Evolutionary conservation across 2,329 filamentous ascomycete species (phyloP).

Genomic region (Xylaria sp.): DNA sequence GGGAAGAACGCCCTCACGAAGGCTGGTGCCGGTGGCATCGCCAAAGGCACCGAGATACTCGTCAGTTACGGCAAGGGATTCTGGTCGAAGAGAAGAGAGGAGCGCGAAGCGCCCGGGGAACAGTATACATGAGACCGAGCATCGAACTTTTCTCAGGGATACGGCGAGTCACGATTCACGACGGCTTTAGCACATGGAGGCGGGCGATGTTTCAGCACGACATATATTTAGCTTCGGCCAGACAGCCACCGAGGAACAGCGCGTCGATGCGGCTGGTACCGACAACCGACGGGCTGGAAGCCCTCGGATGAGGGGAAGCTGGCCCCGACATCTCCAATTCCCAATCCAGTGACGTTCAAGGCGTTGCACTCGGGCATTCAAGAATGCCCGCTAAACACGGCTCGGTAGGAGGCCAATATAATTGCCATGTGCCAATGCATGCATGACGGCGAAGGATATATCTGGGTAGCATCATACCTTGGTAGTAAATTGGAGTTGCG

Average conservation of each 20-base stretch:
- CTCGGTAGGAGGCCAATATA: conserved; percentile 34
- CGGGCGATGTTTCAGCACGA: neutral
- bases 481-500: conserved; percentile 11
- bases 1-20: conserved; percentile 53
- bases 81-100: conserved; percentile 63
- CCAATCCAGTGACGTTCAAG: conserved; percentile 19
- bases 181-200: neutral
- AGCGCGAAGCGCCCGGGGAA: conserved; percentile 35
- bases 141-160: neutral
- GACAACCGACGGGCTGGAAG: conserved; percentile 1
- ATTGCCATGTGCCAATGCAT: conserved; percentile 36
- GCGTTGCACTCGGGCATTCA: conserved; percentile 34
- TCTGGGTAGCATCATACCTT: neutral
- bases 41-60: conserved; percentile 70
- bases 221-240: conserved; percentile 11
- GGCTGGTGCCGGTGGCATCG: conserved; percentile 54
- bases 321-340: conserved; percentile 6
- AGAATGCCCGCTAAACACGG: conserved; percentile 33
- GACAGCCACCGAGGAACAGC: conserved; percentile 19
- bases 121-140: conserved; percentile 1
- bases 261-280: neutral
- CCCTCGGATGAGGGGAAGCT: conserved; percentile 19
- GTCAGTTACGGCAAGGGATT: conserved; percentile 76
- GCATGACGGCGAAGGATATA: neutral
- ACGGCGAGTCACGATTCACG: neutral